A percentile compares a stretch with the other conserved stretches of the same genome.
phyloP scores from a whole-genome alignment of 805 yeast species.

The Maudiozyma bulderi region DNA sequence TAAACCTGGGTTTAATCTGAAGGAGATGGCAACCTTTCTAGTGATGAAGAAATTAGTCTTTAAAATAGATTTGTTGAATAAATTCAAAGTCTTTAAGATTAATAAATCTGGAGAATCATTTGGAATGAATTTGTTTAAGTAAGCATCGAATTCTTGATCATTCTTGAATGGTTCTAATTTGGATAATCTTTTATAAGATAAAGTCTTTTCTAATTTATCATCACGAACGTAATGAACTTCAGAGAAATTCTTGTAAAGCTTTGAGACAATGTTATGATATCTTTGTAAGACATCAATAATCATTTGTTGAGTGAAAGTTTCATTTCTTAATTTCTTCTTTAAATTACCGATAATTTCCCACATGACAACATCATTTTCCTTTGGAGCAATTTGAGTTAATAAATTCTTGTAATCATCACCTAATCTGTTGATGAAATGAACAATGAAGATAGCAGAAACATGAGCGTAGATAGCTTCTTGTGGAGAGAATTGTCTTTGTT shows the following conservation, averaged over 20 bases:
- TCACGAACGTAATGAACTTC: constrained; percentile 73
- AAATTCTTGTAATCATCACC: constrained; percentile 82
- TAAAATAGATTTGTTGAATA: constrained; percentile 77
- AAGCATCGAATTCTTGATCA: constrained; percentile 63
- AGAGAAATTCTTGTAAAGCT: constrained; percentile 84
- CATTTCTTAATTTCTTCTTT: constrained; percentile 84
- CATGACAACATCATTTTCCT: constrained; percentile 50
- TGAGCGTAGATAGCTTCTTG: constrained; percentile 95
- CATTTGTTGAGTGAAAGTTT: constrained; percentile 81
- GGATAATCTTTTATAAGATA: constrained; percentile 80
- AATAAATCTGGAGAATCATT: constrained; percentile 68
- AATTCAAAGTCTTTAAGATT: constrained; percentile 71
- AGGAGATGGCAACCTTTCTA: constrained; percentile 89
- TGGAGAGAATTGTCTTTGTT: constrained; percentile 68
- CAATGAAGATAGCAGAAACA: constrained; percentile 82
- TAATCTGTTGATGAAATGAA: constrained; percentile 88
- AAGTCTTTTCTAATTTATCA: constrained; percentile 51
- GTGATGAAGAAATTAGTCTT: constrained; percentile 92
- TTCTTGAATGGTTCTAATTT: constrained; percentile 63
- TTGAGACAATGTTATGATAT: constrained; percentile 63
- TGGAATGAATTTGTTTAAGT: constrained; percentile 59
- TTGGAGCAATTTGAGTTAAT: constrained; percentile 50
- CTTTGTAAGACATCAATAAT: constrained; percentile 67
- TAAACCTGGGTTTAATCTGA: constrained; percentile 79
- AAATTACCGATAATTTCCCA: constrained; percentile 67